Conservation (phyloP, 1,139 yeast genomes). For the Eremothecium coryli region DNA sequence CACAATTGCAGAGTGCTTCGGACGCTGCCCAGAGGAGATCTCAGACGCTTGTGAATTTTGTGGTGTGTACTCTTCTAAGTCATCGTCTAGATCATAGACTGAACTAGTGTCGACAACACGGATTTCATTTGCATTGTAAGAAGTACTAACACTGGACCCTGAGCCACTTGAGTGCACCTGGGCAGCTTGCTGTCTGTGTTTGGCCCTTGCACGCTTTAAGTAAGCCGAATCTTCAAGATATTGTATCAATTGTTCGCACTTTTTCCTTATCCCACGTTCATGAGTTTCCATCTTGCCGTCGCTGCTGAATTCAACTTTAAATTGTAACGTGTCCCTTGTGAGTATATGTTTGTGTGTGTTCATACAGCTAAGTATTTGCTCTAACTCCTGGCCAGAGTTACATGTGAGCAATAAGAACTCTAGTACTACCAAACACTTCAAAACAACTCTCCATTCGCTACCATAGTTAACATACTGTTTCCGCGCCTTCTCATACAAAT, state of each 20-base stretch:
- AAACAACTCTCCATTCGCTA: constrained; percentile 33
- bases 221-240: constrained; percentile 25
- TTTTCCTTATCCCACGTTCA: constrained; percentile 30
- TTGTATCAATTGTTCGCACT: constrained; percentile 26
- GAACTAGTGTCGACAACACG: constrained; percentile 7
- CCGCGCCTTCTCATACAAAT: constrained; percentile 32
- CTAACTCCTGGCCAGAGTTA: constrained; percentile 27
- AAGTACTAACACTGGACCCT: constrained; percentile 13
- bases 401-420: constrained; percentile 29
- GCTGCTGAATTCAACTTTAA: constrained; percentile 26
- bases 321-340: constrained; percentile 24
- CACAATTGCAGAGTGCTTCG: constrained; percentile 21
- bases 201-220: constrained; percentile 25
- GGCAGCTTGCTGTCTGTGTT: constrained; percentile 23
- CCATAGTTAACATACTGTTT: constrained; percentile 34
- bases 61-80: constrained; percentile 16
- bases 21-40: constrained; percentile 9
- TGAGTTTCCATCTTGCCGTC: constrained; percentile 33
- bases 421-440: constrained; percentile 32
- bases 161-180: constrained; percentile 17
- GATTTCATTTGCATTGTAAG: constrained; percentile 18
- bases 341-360: constrained; percentile 27
- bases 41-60: constrained; percentile 6
- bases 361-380: constrained; percentile 27
- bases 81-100: constrained; percentile 16